A percentile compares a stretch with the other conserved stretches of the same genome.
Evolutionary conservation across 2,329 filamentous ascomycete genomes (phyloP).

Genomic region (Fusarium sp.): DNA sequence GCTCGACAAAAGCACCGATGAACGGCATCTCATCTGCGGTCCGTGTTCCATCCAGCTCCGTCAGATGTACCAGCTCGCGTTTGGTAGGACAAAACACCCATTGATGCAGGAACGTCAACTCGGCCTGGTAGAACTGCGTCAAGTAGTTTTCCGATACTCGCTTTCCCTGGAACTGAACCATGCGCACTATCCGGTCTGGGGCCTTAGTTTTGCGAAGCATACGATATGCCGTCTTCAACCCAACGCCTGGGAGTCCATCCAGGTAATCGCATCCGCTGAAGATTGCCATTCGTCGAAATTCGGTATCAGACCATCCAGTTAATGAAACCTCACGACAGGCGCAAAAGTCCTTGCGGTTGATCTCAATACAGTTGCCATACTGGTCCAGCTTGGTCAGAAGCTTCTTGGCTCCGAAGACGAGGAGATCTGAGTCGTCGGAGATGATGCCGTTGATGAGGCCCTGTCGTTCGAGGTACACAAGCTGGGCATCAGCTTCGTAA

Average conservation of each 20-base stretch:
- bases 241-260: conserved; percentile 84
- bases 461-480: conserved; percentile 90
- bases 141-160: conserved; percentile 85
- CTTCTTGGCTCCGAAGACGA: conserved; percentile 93
- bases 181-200: conserved; percentile 82
- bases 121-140: conserved; percentile 83
- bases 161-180: conserved; percentile 90
- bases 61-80: conserved; percentile 79
- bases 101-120: conserved; percentile 93
- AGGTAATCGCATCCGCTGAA: conserved; percentile 97
- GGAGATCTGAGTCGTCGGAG: conserved; percentile 94
- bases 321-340: conserved; percentile 88
- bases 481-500: conserved; percentile 97
- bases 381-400: conserved; percentile 94
- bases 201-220: conserved; percentile 91
- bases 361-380: conserved; percentile 91
- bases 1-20: conserved; percentile 79
- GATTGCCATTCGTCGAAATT: conserved; percentile 96
- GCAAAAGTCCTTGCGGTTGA: conserved; percentile 89
- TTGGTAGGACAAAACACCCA: conserved; percentile 88
- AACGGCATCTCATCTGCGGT: conserved; percentile 79
- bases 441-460: conserved; percentile 88
- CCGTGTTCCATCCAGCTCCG: conserved; percentile 70
- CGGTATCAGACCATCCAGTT: conserved; percentile 89
- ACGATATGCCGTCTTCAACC: conserved; percentile 92